phyloP scores from a whole-genome alignment of 2,329 filamentous ascomycete species.

The Fusarium decemcellulare region DNA sequence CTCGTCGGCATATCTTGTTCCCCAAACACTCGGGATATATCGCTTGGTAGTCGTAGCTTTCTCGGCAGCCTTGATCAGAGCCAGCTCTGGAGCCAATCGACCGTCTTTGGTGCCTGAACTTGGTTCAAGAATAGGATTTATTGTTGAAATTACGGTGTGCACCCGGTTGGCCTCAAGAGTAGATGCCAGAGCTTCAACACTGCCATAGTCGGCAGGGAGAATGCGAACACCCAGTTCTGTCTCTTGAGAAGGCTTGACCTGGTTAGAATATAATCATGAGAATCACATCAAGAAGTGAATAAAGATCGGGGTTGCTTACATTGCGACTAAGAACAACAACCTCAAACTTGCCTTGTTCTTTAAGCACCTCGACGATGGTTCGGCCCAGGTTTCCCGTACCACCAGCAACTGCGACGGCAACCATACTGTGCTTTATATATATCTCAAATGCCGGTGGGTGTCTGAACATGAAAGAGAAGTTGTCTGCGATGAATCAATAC shows the following conservation, averaged over 20 bases:
- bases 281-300: too few species aligned
- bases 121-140: background rate
- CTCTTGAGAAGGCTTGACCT: too few species aligned
- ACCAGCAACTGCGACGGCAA: background rate
- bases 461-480: too few species aligned
- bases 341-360: background rate
- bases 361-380: constrained; percentile 1
- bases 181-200: too few species aligned
- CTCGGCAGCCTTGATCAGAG: background rate
- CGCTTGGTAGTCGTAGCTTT: background rate
- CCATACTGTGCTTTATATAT: too few species aligned
- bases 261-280: too few species aligned
- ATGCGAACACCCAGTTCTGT: too few species aligned
- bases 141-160: background rate
- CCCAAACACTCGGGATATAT: background rate
- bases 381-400: constrained; percentile 1
- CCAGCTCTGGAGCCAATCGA: background rate
- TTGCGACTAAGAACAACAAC: background rate
- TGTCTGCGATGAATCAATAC: too few species aligned
- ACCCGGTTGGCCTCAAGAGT: too few species aligned
- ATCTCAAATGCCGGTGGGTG: too few species aligned
- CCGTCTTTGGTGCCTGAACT: too few species aligned
- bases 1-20: background rate
- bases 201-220: too few species aligned
- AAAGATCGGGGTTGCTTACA: background rate